Evolutionary conservation across 371 early-diverging fungal genomes (phyloP), one percentile per base, ranked within the genome.

Genomic region (Gilbertella persicaria): DNA sequence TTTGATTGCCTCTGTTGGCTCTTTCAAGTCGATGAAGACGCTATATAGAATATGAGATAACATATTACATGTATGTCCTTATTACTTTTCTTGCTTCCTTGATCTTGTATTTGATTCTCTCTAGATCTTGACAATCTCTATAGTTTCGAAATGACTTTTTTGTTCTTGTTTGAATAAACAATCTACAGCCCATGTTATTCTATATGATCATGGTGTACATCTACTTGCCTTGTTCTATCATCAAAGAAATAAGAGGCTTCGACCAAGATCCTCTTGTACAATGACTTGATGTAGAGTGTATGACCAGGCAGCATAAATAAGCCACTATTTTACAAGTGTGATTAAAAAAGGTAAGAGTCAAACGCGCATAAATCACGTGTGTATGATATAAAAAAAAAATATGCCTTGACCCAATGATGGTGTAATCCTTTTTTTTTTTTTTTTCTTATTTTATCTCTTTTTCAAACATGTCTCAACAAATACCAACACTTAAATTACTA

Each of bases 401-500:
- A 28, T 5, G 28, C 28, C 28, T 28, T 4, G 9, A 4, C 28
- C 9, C 28, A 28, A 28, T 5, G 9, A 28, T 9, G 9, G 9
- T 5, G 9, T 4, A 28, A 37, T 8, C 17, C 41, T 25, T n/a
- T 36, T 19, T 29, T 14, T 28, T 14, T 55, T 24, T 41, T 41
- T 23, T 33, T 55, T 14, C 49, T 43, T 33, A 17, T 54, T 36
- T 50, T 35, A 36, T 12, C 42, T 37, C 5, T 35, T 40, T 29
- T 35, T 13, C 16, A 8, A 14, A 39, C 14, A 60, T 60, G 60
- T 53, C 59, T 38, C 60, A 54, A 17, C 55, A 46, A 45, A 23
- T 54, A 17, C 68, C 90, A 20, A 96, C 96, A 4, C 92, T 99
- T 69, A 99, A 99, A 66, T 79, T 99, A 38, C 82, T 99, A 25